Percentiles rank a stretch among this genome's conserved stretches.
phyloP scores from a whole-genome alignment of 306 rosid genomes.

The Cucurbita ficifolia region DNA sequence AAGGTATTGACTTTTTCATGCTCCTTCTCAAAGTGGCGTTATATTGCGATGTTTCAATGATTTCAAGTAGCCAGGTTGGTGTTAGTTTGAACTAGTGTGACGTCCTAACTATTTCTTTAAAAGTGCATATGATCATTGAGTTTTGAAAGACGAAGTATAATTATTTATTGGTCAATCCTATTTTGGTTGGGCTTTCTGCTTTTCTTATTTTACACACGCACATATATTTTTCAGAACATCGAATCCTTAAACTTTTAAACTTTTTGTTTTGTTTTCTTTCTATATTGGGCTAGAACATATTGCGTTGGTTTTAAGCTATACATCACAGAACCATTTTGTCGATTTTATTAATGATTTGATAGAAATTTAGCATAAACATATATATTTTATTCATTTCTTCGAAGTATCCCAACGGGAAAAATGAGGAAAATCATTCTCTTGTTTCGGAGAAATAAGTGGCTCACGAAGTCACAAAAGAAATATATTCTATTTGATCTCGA shows the following conservation, averaged over 20 bases:
- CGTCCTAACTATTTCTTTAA: neutral
- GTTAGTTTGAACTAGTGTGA: neutral
- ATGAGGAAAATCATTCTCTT: no score
- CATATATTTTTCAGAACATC: neutral
- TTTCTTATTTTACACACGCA: neutral
- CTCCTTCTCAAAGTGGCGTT: neutral
- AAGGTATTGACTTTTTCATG: conserved; percentile 31
- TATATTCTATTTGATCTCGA: no score
- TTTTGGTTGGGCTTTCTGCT: neutral
- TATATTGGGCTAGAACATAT: no score
- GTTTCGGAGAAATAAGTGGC: no score
- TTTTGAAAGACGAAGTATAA: neutral
- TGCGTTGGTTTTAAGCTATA: no score
- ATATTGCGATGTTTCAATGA: neutral
- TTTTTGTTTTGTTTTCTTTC: no score
- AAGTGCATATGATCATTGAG: neutral
- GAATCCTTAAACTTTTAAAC: neutral
- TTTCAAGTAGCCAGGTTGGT: neutral
- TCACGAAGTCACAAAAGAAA: no score
- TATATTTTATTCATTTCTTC: no score
- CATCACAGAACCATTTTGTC: no score
- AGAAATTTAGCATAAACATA: neutral
- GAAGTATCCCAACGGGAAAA: no score
- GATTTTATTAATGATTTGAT: neutral
- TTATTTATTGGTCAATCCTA: neutral